Evolutionary conservation across 2,329 filamentous ascomycete species (phyloP), one percentile per base, ranked within the genome.

Genomic region (Aspergillus ibericus): DNA sequence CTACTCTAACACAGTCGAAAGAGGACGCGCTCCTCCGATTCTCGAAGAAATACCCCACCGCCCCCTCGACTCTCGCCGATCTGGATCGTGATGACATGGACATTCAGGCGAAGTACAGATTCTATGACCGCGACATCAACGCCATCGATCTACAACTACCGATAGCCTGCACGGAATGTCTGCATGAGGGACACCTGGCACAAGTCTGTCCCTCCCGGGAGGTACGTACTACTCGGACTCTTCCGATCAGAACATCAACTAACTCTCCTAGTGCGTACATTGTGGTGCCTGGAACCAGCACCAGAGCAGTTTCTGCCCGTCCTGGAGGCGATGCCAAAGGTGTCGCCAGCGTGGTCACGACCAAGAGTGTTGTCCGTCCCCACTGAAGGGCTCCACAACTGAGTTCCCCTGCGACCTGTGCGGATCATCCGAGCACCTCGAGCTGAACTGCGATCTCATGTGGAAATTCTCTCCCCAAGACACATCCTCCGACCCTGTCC

Each of bases 271-370:
- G 68, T 81, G 79, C 62, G 61, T 70, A 29, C 75, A 81, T 63
- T 82, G 80, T 61, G 70, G 73, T 35, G 68, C 71, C 9, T 76
- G 75, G 71, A 71, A 74, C 56, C 35, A 72, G 36, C 80, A 80
- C 59, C 67, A 75, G 57, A 74, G 71, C 55, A 69, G 64, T 32
- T 69, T 73, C 36, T 80, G 78, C 55, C 76, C 78, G 16, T 64
- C 68, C 22, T 76, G 76, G 69, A 67, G 71, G 59, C 68, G 77
- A 62, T 80, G 78, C 63, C 68, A 74, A 50, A 86, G 85, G 68
- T 91, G 89, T 72, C 81, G 79, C 49, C 83, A 88, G 70, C 77
- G 83, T 44, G 88, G 88, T 9, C 89, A 92, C 66, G 65, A 67
- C 52, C 72, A 75, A 16, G 65, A 60, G 1, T 64, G 74, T 7